Base-by-base conservation (phyloP, 495 filamentous ascomycete species). In the Xylaria palmicola region DNA sequence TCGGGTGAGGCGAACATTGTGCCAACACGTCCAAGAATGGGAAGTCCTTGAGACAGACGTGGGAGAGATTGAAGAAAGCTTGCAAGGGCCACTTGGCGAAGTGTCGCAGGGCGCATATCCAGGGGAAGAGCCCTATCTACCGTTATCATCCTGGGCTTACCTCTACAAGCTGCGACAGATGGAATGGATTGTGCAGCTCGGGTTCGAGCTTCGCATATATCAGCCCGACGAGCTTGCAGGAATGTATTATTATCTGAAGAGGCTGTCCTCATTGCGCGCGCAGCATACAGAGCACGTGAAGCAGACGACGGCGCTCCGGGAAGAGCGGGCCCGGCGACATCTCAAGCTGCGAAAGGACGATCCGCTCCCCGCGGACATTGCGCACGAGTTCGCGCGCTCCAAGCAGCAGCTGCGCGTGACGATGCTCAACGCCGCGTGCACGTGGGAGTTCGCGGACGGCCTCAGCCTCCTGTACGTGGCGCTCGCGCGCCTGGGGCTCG, bases 191-290 rank as follows among this genome's bases (percentile, higher is more conserved):
- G 80, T 97, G 12, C 91, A 97, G 71, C 86, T 97, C 54, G 94
- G 94, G n/a, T 97, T 99, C 69, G 94, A 98, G 72, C 86, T 96
- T 17, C 86, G 92, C 8, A 85, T 96, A 26, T 98, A 98, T 68
- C 85, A 90, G 22, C 82, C 87, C 1, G 90, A 96, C 70, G 94
- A 99, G 74, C 79, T 94, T 6, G 83, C 87, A 12, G 86, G 85
- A 15, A 97, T 97, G 90, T 97, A 96, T 70, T 93, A 89, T 87
- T 95, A 90, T 60, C 79, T 89, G 6, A 79, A 84, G 67, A 76
- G 83, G 60, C 77, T 89, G 1, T 70, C 81, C 40, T 75, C 79
- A 49, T 81, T 79, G 0, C 78, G 83, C n/a, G 74, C 78, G 27
- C 74, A 77, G 47, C 88, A 92, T 65, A 75, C 88, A 29, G 87